Evolutionary conservation across 1,139 yeast species (phyloP).

Genomic region (Debaryomyces udenii): DNA sequence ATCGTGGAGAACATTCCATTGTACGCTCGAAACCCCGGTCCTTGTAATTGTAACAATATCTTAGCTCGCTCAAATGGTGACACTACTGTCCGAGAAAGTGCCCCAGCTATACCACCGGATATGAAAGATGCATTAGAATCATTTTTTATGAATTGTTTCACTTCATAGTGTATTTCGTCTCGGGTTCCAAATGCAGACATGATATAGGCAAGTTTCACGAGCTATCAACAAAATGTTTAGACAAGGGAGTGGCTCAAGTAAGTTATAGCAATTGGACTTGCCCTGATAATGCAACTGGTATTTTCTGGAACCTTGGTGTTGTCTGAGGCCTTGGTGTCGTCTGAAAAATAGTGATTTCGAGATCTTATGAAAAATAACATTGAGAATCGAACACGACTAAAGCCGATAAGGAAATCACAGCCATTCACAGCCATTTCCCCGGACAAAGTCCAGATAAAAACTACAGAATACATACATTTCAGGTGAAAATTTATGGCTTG

Average conservation of each 20-base stretch:
- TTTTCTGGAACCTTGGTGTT: background rate
- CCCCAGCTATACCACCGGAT: slow-evolving; percentile 77
- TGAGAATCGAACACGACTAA: slow-evolving; percentile 5
- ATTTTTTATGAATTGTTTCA: slow-evolving; percentile 40
- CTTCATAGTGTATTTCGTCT: slow-evolving; percentile 5
- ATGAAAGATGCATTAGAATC: slow-evolving; percentile 65
- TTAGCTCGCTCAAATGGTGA: slow-evolving; percentile 96
- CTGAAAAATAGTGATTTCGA: background rate
- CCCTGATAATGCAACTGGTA: no score
- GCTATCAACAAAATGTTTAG: background rate
- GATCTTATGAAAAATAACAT: background rate
- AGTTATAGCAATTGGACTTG: no score
- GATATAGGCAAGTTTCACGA: background rate
- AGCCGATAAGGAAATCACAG: slow-evolving; percentile 4
- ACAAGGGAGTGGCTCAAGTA: no score
- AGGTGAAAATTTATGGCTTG: no score
- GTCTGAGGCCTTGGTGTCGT: background rate
- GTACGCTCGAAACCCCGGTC: slow-evolving; percentile 67
- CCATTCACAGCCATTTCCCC: background rate
- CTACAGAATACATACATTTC: no score
- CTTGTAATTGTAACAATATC: slow-evolving; percentile 87
- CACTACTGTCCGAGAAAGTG: slow-evolving; percentile 87
- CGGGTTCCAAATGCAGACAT: slow-evolving; percentile 3
- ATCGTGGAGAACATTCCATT: slow-evolving; percentile 79
- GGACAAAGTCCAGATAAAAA: no score